Evolutionary conservation across 768 basidiomycete genomes (phyloP).

Genomic region (Suillus lakei): DNA sequence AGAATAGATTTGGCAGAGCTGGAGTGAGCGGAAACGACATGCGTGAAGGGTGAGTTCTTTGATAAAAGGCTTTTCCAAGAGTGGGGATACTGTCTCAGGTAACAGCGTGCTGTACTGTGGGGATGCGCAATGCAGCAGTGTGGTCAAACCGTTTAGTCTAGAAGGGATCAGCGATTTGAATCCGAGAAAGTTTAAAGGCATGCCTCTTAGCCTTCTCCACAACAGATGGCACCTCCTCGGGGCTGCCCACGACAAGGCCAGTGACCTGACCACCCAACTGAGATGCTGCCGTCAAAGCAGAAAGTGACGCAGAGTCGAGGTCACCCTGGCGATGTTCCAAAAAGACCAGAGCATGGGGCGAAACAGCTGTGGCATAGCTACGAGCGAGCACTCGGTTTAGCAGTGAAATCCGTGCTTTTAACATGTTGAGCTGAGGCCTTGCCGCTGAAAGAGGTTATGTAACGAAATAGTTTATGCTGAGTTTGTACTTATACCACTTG

Average conservation of each 20-base stretch:
- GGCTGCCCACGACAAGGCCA: constrained; percentile 66
- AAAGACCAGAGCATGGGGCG: constrained; percentile 77
- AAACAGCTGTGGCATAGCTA: constrained; percentile 55
- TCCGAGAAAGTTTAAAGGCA: constrained; percentile 13
- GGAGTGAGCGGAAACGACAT: constrained; percentile 91
- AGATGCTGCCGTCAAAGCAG: constrained; percentile 89
- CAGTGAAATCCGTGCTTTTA: constrained; percentile 1
- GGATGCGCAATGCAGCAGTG: constrained; percentile 72
- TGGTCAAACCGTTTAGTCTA: constrained; percentile 72
- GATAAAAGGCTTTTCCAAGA: constrained; percentile 78
- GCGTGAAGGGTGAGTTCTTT: constrained; percentile 72
- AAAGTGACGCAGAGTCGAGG: constrained; percentile 83
- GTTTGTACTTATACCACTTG: background rate
- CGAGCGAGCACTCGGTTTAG: constrained; percentile 33
- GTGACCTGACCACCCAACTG: constrained; percentile 78
- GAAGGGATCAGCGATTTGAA: constrained; percentile 5
- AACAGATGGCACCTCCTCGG: constrained; percentile 66
- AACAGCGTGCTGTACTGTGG: constrained; percentile 60
- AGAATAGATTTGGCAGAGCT: constrained; percentile 91
- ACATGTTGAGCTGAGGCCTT: constrained; percentile 3
- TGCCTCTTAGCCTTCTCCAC: constrained; percentile 86
- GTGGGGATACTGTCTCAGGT: constrained; percentile 64
- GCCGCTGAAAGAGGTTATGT: background rate
- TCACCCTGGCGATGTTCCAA: constrained; percentile 81
- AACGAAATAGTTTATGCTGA: background rate